phyloP scores from a whole-genome alignment of 768 basidiomycete genomes.

The Pleurotus pulmonarius region DNA sequence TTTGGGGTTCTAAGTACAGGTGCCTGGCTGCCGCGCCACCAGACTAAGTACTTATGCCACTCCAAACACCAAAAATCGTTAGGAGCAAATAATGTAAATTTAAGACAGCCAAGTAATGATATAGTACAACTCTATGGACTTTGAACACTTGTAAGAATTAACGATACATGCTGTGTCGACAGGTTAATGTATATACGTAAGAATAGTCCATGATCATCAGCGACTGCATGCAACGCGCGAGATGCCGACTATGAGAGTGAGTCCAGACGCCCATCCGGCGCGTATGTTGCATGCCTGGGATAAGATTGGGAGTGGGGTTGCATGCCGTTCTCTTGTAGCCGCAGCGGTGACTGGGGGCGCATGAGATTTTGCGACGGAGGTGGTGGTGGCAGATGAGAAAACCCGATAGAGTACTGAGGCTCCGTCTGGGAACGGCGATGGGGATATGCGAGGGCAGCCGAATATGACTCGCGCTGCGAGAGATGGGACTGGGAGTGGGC shows the following conservation, averaged over 20 bases:
- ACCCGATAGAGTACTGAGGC: conserved; percentile 44
- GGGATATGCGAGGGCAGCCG: conserved; percentile 30
- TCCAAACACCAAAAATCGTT: background rate
- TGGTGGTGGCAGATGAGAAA: conserved; percentile 45
- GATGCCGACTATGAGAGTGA: conserved; percentile 36
- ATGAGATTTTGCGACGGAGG: conserved; percentile 31
- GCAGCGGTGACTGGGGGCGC: conserved; percentile 42
- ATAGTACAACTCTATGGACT: background rate
- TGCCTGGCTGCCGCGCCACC: conserved; percentile 5
- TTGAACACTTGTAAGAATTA: background rate
- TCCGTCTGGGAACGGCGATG: conserved; percentile 59
- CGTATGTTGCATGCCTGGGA: conserved; percentile 34
- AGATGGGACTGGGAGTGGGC: conserved; percentile 34
- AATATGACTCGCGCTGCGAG: conserved; percentile 29
- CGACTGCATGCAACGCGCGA: conserved; percentile 7
- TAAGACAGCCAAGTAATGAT: conserved; percentile 1
- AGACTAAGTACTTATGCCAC: background rate
- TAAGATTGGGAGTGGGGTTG: conserved; percentile 23
- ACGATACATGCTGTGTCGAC: conserved; percentile 10
- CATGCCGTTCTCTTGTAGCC: conserved; percentile 26
- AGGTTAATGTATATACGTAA: conserved; percentile 13
- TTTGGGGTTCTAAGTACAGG: conserved; percentile 8
- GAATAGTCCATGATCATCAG: conserved; percentile 9
- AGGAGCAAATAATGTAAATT: conserved; percentile 6
- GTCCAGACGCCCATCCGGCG: conserved; percentile 44